These are phyloP conservation scores for Cordyceps militaris DNA, from an alignment of 2,329 filamentous ascomycete genomes.

Conservation along the genomic window DNA sequence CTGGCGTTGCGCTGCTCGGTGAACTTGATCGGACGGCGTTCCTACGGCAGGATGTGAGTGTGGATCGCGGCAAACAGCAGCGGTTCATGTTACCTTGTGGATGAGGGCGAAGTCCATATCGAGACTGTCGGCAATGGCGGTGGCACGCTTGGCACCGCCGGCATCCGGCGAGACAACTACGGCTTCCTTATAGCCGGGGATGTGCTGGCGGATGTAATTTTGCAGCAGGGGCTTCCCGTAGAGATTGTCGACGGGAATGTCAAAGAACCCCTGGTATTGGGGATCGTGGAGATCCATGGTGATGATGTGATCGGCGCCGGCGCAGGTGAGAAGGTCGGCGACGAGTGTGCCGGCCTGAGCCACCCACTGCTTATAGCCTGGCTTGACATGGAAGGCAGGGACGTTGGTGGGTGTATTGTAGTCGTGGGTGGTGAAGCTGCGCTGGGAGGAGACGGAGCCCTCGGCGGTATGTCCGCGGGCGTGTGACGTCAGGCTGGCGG, in stretches of 20 bases:
- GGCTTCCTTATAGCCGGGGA: constrained; percentile 75
- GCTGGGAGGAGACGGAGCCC: constrained; percentile 34
- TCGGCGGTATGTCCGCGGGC: constrained; percentile 31
- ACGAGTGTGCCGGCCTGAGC: constrained; percentile 93
- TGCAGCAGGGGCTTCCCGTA: constrained; percentile 74
- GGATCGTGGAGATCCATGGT: constrained; percentile 96
- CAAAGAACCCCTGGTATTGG: constrained; percentile 98
- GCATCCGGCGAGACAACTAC: constrained; percentile 96
- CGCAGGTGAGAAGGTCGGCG: constrained; percentile 88
- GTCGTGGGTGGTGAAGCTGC: constrained; percentile 57
- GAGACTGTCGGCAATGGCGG: constrained; percentile 86
- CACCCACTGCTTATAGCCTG: constrained; percentile 97
- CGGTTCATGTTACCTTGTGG: constrained; percentile 61
- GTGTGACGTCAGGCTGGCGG: constrained; percentile 28
- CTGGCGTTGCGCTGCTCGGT: constrained; percentile 84
- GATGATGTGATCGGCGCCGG: constrained; percentile 93
- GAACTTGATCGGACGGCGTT: constrained; percentile 82
- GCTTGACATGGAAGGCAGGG: constrained; percentile 64
- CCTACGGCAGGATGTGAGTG: constrained; percentile 41
- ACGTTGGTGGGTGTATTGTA: constrained; percentile 51
- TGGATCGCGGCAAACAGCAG: constrained; percentile 8
- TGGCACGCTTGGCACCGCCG: constrained; percentile 91
- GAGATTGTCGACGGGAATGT: constrained; percentile 96
- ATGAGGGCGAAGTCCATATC: constrained; percentile 96
- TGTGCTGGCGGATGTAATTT: constrained; percentile 69